phyloP scores from a whole-genome alignment of 179 eudicot genomes.

The Beta corolliflora region DNA sequence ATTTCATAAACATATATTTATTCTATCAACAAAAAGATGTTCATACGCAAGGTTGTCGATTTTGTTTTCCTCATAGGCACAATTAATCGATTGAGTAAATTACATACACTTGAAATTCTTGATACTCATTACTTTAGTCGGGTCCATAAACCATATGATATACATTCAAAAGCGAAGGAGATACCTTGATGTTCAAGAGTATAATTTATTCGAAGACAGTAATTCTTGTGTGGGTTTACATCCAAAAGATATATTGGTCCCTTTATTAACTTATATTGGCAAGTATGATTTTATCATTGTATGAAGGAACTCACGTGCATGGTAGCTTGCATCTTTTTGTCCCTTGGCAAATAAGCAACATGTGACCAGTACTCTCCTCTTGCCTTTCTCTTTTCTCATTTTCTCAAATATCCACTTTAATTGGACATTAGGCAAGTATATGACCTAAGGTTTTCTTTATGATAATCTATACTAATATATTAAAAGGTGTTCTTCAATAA shows the following conservation, averaged over 20 bases:
- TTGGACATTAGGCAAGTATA: neutral
- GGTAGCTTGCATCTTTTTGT: slow-evolving; percentile 16
- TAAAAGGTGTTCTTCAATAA: too few relatives aligned
- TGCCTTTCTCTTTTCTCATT: neutral
- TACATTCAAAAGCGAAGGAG: neutral
- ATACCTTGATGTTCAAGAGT: neutral
- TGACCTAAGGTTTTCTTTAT: too few relatives aligned
- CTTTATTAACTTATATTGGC: neutral
- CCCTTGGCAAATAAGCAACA: slow-evolving; percentile 17
- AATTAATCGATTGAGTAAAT: too few relatives aligned
- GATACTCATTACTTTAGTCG: neutral
- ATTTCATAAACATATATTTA: too few relatives aligned
- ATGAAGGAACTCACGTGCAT: slow-evolving; percentile 10
- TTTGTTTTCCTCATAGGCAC: too few relatives aligned
- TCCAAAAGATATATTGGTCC: too few relatives aligned
- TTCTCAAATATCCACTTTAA: neutral
- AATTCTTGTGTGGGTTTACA: neutral
- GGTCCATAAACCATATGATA: neutral
- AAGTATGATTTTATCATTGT: neutral
- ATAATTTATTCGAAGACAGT: neutral
- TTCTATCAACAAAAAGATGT: too few relatives aligned
- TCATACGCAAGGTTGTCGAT: too few relatives aligned
- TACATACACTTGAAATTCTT: too few relatives aligned
- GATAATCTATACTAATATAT: too few relatives aligned
- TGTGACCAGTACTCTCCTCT: neutral